These are phyloP conservation scores for Microbotryum violaceum DNA, from an alignment of 1,284 basidiomycete genomes.

Conservation along the genomic window DNA sequence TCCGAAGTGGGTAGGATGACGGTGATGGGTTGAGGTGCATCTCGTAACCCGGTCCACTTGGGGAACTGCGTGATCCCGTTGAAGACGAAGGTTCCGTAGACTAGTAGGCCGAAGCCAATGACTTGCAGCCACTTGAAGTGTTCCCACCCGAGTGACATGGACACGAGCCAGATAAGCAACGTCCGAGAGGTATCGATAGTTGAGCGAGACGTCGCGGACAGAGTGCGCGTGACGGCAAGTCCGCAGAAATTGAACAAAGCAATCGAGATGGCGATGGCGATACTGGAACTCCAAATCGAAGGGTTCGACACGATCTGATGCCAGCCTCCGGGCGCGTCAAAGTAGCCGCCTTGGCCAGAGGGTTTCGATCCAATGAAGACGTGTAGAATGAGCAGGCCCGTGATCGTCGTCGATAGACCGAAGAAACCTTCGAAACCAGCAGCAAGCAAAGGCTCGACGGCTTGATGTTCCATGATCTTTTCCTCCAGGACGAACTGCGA, in stretches of 20 bases:
- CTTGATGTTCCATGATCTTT: conserved; percentile 81
- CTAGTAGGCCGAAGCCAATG: conserved; percentile 78
- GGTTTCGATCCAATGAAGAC: conserved; percentile 42
- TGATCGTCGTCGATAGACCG: conserved; percentile 67
- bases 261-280: conserved; percentile 56
- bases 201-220: conserved; percentile 41
- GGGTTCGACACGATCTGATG: conserved; percentile 75
- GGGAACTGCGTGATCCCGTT: conserved; percentile 25
- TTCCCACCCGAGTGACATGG: conserved; percentile 87
- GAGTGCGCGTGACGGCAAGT: conserved; percentile 71
- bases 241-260: conserved; percentile 72
- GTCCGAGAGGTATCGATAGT: conserved; percentile 95
- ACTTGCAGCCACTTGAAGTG: conserved; percentile 78
- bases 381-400: conserved; percentile 64
- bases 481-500: conserved; percentile 93
- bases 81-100: conserved; percentile 52
- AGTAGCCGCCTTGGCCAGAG: conserved; percentile 64
- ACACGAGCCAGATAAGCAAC: conserved; percentile 82
- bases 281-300: conserved; percentile 63
- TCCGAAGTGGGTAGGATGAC: conserved; percentile 1
- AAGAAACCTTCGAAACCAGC: conserved; percentile 94
- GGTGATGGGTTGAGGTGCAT: not conserved
- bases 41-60: conserved; percentile 26
- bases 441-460: conserved; percentile 81
- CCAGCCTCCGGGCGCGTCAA: conserved; percentile 86